Percentiles rank a stretch among this genome's conserved stretches.
Conservation (phyloP, 768 basidiomycete species). For the Candolleomyces eurysporus region DNA sequence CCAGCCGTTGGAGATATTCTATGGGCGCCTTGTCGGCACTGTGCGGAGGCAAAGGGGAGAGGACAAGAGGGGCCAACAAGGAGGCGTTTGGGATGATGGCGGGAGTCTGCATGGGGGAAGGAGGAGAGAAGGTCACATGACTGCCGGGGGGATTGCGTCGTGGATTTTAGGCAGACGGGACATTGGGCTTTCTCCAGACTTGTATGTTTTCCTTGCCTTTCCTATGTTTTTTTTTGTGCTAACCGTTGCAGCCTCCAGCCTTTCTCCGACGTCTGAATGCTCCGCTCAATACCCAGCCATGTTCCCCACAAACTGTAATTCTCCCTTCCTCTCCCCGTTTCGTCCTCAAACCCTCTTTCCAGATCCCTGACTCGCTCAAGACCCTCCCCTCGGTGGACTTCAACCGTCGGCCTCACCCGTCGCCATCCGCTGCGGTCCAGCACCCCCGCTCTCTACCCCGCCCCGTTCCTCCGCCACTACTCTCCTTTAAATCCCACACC, state of each 20-base stretch:
- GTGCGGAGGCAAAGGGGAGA: slow-evolving; percentile 10
- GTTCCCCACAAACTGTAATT: not conserved
- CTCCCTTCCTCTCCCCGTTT: not conserved
- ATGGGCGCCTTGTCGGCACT: not conserved
- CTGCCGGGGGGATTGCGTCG: not conserved
- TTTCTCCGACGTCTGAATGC: not conserved
- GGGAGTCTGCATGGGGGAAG: not conserved
- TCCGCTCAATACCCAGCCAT: slow-evolving; percentile 2
- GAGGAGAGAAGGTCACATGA: slow-evolving; percentile 5
- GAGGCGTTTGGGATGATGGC: not conserved
- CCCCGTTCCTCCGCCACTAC: slow-evolving; percentile 5
- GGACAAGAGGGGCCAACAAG: slow-evolving; percentile 15
- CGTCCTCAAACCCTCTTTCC: not conserved
- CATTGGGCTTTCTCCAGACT: not conserved
- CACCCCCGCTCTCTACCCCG: slow-evolving; percentile 1
- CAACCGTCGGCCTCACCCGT: not conserved
- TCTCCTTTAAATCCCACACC: slow-evolving; percentile 13
- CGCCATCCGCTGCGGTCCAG: not conserved
- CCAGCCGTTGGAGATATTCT: slow-evolving; percentile 32
- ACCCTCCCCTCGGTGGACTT: not conserved
- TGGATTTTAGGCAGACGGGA: not conserved
- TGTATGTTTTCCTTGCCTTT: not conserved
- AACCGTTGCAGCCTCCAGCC: no score
- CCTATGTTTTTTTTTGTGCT: no score
- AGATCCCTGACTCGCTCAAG: not conserved